Evolutionary conservation across 345 rosid genomes (phyloP).

Genomic region (Sonneratia alba): DNA sequence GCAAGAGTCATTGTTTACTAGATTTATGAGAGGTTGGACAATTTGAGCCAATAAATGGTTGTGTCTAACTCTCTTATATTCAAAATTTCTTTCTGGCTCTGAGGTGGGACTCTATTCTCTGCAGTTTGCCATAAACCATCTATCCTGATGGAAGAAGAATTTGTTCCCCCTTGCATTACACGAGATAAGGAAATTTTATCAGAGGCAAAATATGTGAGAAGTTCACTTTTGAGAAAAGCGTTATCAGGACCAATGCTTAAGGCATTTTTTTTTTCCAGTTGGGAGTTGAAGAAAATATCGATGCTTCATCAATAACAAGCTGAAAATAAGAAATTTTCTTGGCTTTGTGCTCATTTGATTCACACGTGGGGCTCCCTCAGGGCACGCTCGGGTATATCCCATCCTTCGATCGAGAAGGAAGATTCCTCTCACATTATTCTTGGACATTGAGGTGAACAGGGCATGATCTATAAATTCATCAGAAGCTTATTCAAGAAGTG

Average conservation of each 20-base stretch:
- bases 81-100: too few species aligned
- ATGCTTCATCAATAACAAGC: background rate
- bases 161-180: constrained; percentile 6
- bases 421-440: background rate
- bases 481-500: background rate
- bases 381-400: background rate
- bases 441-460: background rate
- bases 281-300: too few species aligned
- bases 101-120: too few species aligned
- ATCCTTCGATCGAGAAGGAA: background rate
- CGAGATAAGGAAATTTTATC: constrained; percentile 17
- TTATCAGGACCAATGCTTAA: background rate
- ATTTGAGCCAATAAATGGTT: too few species aligned
- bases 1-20: too few species aligned
- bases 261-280: too few species aligned
- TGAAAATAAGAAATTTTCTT: background rate
- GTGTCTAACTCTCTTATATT: too few species aligned
- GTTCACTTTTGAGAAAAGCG: background rate
- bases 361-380: background rate
- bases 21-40: too few species aligned
- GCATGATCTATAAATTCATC: background rate
- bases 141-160: constrained; percentile 12
- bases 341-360: background rate
- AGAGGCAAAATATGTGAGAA: background rate
- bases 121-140: background rate